Evolutionary conservation across 192 early-diverging fungal species (phyloP), one percentile per base, ranked within the genome.

Genomic region (Podila epigama): DNA sequence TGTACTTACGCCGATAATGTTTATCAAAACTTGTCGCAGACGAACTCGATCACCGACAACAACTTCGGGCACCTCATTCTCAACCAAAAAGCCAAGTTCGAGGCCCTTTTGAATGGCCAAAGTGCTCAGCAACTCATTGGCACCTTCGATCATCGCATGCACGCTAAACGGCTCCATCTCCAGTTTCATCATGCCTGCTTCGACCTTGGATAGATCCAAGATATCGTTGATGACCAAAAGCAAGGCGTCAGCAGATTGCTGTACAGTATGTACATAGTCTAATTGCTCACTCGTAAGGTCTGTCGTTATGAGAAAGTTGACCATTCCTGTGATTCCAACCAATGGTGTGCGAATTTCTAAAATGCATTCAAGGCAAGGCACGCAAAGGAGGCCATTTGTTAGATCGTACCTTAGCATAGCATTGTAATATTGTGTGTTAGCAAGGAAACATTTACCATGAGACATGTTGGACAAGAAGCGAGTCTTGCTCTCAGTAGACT

Each of bases 191-290:
- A 92, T 92, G 18, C 92, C 92, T 4, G 94, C 92, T 66, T 95
- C 94, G 6, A 94, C 87, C 83, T 92, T 93, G 59, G 89, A 91
- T 39, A 95, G 69, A 75, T 94, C 94, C 27, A 96, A 75, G 63
- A 96, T 89, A 71, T 93, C 90, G 72, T 96, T 92, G 50, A 96
- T 89, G 28, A 96, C 87, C n/a, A 89, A 79, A 52, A 94, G 69
- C 41, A 94, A 81, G 20, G 91, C 90, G 52, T 91, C 89, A 3
- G 91, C 89, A 54, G 91, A 87, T 40, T 87, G 89, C 54, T 89
- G 89, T 41, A 93, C 91, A 15, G 92, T 93, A 69, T 91, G 88
- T 34, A 91, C 87, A 63, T 90, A 91, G 72, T 94, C 92, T 60
- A 91, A 84, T 79, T 93, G 92, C 44, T 93, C 89, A 11, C 85